Evolutionary conservation across 495 filamentous ascomycete species (phyloP), one percentile per base, ranked within the genome.

Genomic region (Aspergillus carlsbadensis): DNA sequence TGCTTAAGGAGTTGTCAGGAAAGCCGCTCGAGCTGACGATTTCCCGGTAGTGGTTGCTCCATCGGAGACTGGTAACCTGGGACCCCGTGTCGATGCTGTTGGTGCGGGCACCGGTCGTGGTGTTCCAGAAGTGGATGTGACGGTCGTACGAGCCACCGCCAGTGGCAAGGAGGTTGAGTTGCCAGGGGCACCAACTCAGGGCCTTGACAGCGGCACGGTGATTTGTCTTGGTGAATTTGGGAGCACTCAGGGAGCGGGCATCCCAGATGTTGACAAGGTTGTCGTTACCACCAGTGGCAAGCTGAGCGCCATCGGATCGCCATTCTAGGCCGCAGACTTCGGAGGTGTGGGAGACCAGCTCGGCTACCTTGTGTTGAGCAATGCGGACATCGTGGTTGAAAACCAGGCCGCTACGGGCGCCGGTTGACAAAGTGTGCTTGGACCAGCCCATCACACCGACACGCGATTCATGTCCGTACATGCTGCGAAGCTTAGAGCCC

Each of bases 111-210:
- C 94, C 94, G 7, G 94, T 95, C 14, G 94, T 98, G 43, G 89
- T 90, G 80, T 99, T 99, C 94, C 94, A 99, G 84, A 98, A 99
- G 75, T 98, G 95, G 70, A 99, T 99, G 76, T 97, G 88, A 60
- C 91, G 86, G 69, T 98, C 94, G 71, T 96, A 94, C 20, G 91
- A 94, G 48, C 94, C 94, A 62, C 95, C 95, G 31, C 95, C 94
- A 22, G 95, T 97, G 37, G 95, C 94, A 14, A 99, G 87, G 13
- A 98, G 81, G 81, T 97, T 98, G 63, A 88, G 80, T 78, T 97
- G 95, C 94, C 94, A 99, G 26, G 94, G 95, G 80, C 94, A 99
- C 94, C 94, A 99, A 55, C 91, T 89, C 34, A 99, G 82, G 36
- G 95, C 94, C 82, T 98, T 99, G 71, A 99, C 92, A 29, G 94